Base-by-base conservation (phyloP, 768 basidiomycete species). In the Calvatia gigantea region DNA sequence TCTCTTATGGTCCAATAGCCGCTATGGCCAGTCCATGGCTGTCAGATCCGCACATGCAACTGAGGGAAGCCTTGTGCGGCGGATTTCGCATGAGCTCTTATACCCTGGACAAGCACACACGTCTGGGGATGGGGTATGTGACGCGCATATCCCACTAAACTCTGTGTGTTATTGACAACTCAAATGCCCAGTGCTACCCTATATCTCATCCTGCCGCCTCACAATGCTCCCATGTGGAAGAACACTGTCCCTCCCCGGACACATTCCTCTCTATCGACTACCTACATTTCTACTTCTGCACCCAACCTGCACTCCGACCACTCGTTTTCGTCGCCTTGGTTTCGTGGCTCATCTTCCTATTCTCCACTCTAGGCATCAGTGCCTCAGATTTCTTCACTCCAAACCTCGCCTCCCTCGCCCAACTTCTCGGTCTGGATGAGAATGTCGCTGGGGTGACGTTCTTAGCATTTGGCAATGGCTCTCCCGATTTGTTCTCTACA, bases 311-410 rank as follows among this genome's bases (percentile, higher is more conserved):
- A 14, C 31, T 82, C 2, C 82, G 89, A 6, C 85, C 89, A 0
- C 53, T 84, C 9, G 62, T 80, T 3, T 92, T 94, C 69, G 61
- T 66, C 2, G 83, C 75, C 37, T 80, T 94, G 58, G 59, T 91
- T 8, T 39, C 88, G 19, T 96, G 93, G 93, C 81, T 94, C 15
- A 61, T 85, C 25, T 97, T 98, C 75, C 85, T 99, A 51, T 98
- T 99, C 75, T 94, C 94, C 19, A 95, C 91, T 32, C 87, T 98
- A 32, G 94, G 94, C 3, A 97, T 97, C 67, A 87, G 86, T 60
- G 94, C 95, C 4, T 90, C 94, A 15, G 96, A 98, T 71, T 98
- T 98, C 73, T 98, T 98, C 78, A 94, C 91, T 49, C 95, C 95
- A 1, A 98, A 99, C 69, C 80, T 99, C 15, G 89, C 90, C 0